phyloP scores from a whole-genome alignment of 257 asterid species.

The Penstemon barbatus region DNA sequence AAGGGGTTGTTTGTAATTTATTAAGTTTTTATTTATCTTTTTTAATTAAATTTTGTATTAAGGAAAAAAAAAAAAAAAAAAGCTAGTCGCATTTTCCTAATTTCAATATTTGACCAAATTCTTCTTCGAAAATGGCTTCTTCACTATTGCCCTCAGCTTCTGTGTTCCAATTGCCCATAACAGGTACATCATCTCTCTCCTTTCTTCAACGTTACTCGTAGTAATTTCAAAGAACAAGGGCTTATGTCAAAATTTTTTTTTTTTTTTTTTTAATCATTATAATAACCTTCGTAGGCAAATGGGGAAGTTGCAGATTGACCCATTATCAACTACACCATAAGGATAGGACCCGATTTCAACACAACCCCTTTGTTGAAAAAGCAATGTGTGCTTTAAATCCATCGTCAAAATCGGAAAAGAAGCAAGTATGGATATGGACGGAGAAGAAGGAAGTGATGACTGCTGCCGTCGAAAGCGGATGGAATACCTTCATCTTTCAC shows the following conservation, averaged over 20 bases:
- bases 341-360: constrained; percentile 21
- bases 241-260: not conserved
- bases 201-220: constrained; percentile 2
- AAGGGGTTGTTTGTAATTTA: no score
- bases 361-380: constrained; percentile 16
- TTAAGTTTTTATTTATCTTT: no score
- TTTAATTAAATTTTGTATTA: no score
- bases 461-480: constrained; percentile 86
- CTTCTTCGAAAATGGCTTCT: constrained; percentile 30
- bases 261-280: constrained; percentile 14
- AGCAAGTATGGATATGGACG: constrained; percentile 86
- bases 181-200: constrained; percentile 26
- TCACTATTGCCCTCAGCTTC: constrained; percentile 32
- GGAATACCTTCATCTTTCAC: constrained; percentile 71
- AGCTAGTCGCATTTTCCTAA: no score
- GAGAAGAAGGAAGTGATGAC: constrained; percentile 85
- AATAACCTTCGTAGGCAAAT: constrained; percentile 42
- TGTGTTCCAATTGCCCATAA: constrained; percentile 26
- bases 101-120: no score
- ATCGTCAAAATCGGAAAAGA: constrained; percentile 35
- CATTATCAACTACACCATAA: constrained; percentile 18
- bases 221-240: not conserved
- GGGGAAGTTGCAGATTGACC: constrained; percentile 38
- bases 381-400: constrained; percentile 29
- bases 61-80: no score